Evolutionary conservation across 2,329 filamentous ascomycete genomes (phyloP).

Genomic region (Mycosphaerella arachidis): DNA sequence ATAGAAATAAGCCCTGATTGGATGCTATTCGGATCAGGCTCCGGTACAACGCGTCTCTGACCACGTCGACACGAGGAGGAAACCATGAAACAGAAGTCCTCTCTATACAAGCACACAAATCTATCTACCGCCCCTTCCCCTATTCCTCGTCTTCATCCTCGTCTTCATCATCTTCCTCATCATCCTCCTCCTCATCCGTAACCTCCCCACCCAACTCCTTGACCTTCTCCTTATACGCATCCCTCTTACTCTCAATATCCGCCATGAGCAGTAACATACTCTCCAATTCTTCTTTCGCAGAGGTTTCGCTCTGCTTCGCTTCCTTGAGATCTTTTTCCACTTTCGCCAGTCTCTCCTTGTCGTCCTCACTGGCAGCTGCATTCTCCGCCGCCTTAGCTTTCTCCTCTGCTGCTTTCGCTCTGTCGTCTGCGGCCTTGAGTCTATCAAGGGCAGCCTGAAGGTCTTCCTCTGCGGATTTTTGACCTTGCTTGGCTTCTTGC

Average conservation of each 20-base stretch:
- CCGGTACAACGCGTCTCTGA: too few relatives aligned
- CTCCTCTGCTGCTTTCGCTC: constrained; percentile 13
- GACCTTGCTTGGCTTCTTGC: constrained; percentile 7
- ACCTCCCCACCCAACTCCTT: constrained; percentile 31
- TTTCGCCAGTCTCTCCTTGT: constrained; percentile 10
- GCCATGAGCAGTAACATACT: constrained; percentile 42
- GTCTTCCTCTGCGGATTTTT: constrained; percentile 11
- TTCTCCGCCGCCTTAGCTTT: constrained; percentile 9
- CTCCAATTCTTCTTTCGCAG: constrained; percentile 23
- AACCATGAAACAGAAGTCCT: not conserved
- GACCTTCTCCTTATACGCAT: constrained; percentile 28
- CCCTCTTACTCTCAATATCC: constrained; percentile 44
- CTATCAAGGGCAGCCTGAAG: constrained; percentile 9
- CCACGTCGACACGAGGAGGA: too few relatives aligned
- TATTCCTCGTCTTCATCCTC: constrained; percentile 19
- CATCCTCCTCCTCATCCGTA: constrained; percentile 30
- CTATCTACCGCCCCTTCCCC: constrained; percentile 5
- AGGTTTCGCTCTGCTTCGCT: constrained; percentile 12
- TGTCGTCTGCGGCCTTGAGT: constrained; percentile 12
- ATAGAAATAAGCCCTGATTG: not conserved
- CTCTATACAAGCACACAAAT: not conserved
- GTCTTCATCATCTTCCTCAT: constrained; percentile 29
- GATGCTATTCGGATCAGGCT: not conserved
- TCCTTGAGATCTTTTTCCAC: constrained; percentile 16
- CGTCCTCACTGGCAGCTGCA: constrained; percentile 5